Evolutionary conservation across 2,329 filamentous ascomycete genomes (phyloP), one percentile per base, ranked within the genome.

Genomic region (Ascochyta clinopodiicola): DNA sequence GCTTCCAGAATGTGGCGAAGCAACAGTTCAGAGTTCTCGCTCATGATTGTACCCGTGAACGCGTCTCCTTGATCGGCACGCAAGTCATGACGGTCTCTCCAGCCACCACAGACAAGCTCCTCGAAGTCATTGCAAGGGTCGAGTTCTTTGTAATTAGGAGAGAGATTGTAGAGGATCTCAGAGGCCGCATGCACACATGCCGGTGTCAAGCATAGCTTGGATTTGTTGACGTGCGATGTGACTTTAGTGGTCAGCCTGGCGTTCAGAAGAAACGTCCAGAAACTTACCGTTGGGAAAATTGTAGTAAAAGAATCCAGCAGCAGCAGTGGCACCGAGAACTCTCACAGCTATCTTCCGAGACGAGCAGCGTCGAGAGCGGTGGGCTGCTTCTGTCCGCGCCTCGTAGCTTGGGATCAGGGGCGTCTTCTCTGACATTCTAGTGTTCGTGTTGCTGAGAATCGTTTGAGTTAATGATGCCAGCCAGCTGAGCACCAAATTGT

Each of bases 91-190:
- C 78, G 80, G 21, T 84, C 79, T 47, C 82, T 79, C 83, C 87
- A 91, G 10, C 88, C 88, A 51, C 86, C 87, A 63, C 88, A 90
- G 19, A 86, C 86, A 51, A 86, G 81, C 68, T 86, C 79, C 56
- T 89, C 86, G 56, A 91, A 91, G 66, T 90, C 75, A n/a, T 79
- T 82, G 64, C 88, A 91, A 1, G 88, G 84, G 67, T 91, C 86
- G 35, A 91, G 77, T 2, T 84, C 73, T 56, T 83, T 78, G 71
- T 89, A 87, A 45, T 86, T 77, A 7, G 86, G 83, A 15, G 85
- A 83, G 13, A 89, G 75, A 56, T 86, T 88, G 60, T 85, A 83
- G 8, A 88, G 78, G 35, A 89, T 81, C 59, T 84, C 81, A 12
- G 85, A 86, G 4, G 86, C 82, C 12, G 86, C 86, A 64, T 88